Evolutionary conservation across 176 grass and related monocot genomes (phyloP).

Genomic region (Phragmites australis): DNA sequence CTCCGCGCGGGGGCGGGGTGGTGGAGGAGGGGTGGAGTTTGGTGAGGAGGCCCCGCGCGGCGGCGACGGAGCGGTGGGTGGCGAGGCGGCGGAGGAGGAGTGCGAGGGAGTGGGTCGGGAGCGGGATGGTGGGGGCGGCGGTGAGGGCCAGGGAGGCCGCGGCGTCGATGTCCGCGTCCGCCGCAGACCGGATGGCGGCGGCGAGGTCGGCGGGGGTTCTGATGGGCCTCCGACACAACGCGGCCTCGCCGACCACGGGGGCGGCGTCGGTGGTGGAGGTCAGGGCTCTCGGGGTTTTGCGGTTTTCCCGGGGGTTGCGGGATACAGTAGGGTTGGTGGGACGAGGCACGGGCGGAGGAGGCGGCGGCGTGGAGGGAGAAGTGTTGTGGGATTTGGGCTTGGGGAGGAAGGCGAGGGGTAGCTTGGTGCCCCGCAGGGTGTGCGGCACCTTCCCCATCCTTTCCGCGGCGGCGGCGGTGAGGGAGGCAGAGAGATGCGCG

Average conservation of each 20-base stretch:
- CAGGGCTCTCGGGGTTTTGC: neutral
- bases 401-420: constrained; percentile 39
- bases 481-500: neutral
- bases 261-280: neutral
- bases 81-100: constrained; percentile 82
- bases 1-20: constrained; percentile 45
- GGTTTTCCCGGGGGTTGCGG: constrained; percentile 18
- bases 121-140: constrained; percentile 44
- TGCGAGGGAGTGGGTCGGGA: constrained; percentile 53
- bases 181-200: constrained; percentile 37
- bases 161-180: constrained; percentile 44
- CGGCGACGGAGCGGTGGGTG: constrained; percentile 49
- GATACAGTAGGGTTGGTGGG: constrained; percentile 15
- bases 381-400: constrained; percentile 34
- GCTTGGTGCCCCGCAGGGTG: constrained; percentile 63
- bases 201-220: constrained; percentile 38
- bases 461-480: neutral
- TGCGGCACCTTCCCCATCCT: constrained; percentile 64
- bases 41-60: constrained; percentile 59
- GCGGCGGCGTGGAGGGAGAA: constrained; percentile 17
- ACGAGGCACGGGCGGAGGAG: neutral
- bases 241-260: neutral
- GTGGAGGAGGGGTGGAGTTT: constrained; percentile 38
- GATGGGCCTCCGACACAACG: constrained; percentile 23
- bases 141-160: constrained; percentile 45